A percentile compares a stretch with the other conserved stretches of the same genome.
Conservation (phyloP, 2,329 filamentous ascomycete species). For the Leptoxyphium fumago region DNA sequence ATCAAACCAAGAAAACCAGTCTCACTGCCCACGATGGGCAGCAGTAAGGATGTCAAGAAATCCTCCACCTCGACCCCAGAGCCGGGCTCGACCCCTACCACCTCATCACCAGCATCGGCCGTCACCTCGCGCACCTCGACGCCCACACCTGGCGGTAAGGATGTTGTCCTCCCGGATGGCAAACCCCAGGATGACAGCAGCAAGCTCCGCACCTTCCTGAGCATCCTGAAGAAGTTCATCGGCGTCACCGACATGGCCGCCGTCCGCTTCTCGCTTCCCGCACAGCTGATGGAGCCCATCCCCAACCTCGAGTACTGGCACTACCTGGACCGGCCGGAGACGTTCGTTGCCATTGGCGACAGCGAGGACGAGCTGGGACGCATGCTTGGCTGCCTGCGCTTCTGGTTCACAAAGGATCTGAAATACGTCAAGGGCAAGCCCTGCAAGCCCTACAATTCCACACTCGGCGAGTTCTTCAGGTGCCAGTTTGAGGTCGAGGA, state of each 20-base stretch:
- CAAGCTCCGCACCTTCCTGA: conserved; percentile 77
- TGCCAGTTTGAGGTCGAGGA: conserved; percentile 93
- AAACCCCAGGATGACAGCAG: conserved; percentile 60
- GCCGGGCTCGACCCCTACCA: conserved; percentile 1
- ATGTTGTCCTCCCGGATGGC: conserved; percentile 10
- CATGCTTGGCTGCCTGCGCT: conserved; percentile 86
- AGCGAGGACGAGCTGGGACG: conserved; percentile 83
- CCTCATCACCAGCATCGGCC: conserved; percentile 6
- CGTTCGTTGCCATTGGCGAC: conserved; percentile 72
- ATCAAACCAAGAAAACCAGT: too few relatives aligned
- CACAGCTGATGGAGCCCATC: conserved; percentile 87
- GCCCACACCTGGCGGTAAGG: conserved; percentile 4
- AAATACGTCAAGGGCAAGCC: conserved; percentile 98
- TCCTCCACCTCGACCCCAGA: background rate
- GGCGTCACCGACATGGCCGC: conserved; percentile 90
- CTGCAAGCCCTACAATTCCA: conserved; percentile 98
- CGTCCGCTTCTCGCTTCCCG: conserved; percentile 89
- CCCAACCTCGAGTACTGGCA: conserved; percentile 99
- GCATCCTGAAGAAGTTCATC: conserved; percentile 84
- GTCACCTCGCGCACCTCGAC: conserved; percentile 8
- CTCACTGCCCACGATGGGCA: background rate
- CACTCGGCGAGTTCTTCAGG: conserved; percentile 92
- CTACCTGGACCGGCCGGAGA: conserved; percentile 87
- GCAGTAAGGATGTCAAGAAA: background rate
- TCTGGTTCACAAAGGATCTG: conserved; percentile 98